Evolutionary conservation across 106 monocot species (phyloP), one percentile per base, ranked within the genome.

Genomic region (Acorus gramineus): DNA sequence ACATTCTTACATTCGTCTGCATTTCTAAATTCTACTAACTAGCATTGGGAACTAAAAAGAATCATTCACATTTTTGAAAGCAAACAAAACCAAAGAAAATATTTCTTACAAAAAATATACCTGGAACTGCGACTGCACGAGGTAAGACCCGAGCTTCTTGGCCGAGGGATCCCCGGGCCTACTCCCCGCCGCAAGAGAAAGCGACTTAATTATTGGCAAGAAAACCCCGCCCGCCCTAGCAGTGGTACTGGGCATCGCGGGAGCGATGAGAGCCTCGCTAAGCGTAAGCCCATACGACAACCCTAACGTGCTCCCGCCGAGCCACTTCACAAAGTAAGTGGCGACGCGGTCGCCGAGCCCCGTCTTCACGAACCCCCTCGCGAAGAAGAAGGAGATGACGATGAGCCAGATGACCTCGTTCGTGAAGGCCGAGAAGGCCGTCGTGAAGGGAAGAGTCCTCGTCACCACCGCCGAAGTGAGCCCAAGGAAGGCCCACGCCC

Each of bases 341-440:
- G 90, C 87, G 49, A 96, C 74, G 46, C 96, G 60, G 56, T 91
- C 90, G 5, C 96, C 96, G 6, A 96, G 67, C 3, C 96, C 90
- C 5, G 96, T 91, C 82, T 96, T 96, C 8, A 96, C 90, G 58
- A 96, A 96, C 4, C 96, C 96, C 28, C 87, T 60, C 11, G 96
- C 96, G 65, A 95, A 95, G 80, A 96, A 91, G 78, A 96, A 96
- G 55, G 96, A 90, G 59, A 96, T 87, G 11, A 91, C 90, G 57
- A 91, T 96, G 42, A 96, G 71, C 96, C 96, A 96, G 62, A 91
- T 90, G 47, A 90, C 90, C 67, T 90, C 90, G 61, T 85, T 85
- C 14, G 85, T 87, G 77, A 84, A 96, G 3, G 96, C 87, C 8
- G 61, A 48, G 70, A 91, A 96, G 7, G 96, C 96, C 7, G 87